phyloP scores from a whole-genome alignment of 1,284 basidiomycete genomes.

The Xerocomus amazonicus region DNA sequence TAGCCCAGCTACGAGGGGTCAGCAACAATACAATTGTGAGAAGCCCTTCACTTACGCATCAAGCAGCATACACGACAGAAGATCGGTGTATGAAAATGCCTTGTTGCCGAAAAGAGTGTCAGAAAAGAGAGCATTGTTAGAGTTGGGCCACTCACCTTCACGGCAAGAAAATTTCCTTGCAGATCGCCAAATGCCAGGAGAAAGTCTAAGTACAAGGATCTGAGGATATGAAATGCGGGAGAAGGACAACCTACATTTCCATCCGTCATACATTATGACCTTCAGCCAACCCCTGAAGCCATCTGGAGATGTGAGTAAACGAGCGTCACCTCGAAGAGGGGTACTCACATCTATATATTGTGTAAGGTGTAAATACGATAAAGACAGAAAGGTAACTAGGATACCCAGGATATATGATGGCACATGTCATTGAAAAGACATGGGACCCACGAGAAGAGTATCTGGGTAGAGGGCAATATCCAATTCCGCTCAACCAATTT shows the following conservation, averaged over 20 bases:
- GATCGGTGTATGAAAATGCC: constrained; percentile 81
- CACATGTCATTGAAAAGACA: background rate
- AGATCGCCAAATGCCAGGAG: constrained; percentile 75
- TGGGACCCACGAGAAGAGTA: constrained; percentile 66
- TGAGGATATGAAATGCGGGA: background rate
- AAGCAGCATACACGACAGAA: constrained; percentile 85
- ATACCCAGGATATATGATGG: constrained; percentile 1
- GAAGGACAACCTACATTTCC: constrained; percentile 65
- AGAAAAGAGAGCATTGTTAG: background rate
- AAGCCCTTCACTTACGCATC: constrained; percentile 56
- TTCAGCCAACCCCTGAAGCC: constrained; percentile 74
- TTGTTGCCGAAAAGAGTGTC: constrained; percentile 20
- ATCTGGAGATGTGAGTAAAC: constrained; percentile 41
- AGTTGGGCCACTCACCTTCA: constrained; percentile 48
- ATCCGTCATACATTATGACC: constrained; percentile 70
- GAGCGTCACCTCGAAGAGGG: background rate
- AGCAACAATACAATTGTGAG: background rate
- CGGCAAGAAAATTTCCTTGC: constrained; percentile 78
- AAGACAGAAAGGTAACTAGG: constrained; percentile 74
- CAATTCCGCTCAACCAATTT: constrained; percentile 66
- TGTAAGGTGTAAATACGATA: constrained; percentile 76
- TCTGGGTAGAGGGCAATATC: constrained; percentile 74
- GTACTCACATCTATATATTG: constrained; percentile 68
- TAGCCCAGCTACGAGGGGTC: constrained; percentile 61
- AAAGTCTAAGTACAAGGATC: constrained; percentile 47